A percentile compares a stretch with the other conserved stretches of the same genome.
Evolutionary conservation across 2,329 filamentous ascomycete species (phyloP).

Genomic region (Cytospora piceicola): DNA sequence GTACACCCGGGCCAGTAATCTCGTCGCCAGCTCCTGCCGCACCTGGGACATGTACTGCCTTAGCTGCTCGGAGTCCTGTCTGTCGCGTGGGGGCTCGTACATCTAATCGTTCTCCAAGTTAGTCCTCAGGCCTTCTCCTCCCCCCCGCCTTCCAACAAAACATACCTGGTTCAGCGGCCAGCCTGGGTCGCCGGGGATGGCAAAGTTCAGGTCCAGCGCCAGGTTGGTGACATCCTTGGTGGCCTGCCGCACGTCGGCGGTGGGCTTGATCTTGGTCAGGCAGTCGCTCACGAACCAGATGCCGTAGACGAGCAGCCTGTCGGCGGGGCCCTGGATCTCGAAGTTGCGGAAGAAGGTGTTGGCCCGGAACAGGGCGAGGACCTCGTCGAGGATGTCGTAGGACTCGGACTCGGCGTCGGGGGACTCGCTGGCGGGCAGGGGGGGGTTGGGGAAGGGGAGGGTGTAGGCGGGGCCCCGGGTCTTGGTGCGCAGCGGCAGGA

Average conservation of each 20-base stretch:
- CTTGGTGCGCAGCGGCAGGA: conserved; percentile 91
- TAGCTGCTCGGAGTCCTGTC: conserved; percentile 86
- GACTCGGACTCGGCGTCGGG: conserved; percentile 86
- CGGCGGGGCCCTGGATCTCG: conserved; percentile 94
- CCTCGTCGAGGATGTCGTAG: conserved; percentile 96
- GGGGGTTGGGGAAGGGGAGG: conserved; percentile 63
- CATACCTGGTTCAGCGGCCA: conserved; percentile 88
- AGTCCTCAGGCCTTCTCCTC: background rate
- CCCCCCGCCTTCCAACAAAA: conserved; percentile 7
- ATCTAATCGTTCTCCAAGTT: conserved; percentile 54
- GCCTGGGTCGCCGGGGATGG: conserved; percentile 88
- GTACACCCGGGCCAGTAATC: conserved; percentile 86
- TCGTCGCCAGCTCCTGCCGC: conserved; percentile 83
- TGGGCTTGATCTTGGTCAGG: conserved; percentile 81
- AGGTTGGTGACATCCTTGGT: conserved; percentile 83
- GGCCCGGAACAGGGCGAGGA: conserved; percentile 88
- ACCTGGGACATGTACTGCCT: conserved; percentile 91
- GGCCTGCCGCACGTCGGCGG: conserved; percentile 62
- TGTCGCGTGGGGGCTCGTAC: conserved; percentile 84
- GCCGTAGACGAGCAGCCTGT: conserved; percentile 91
- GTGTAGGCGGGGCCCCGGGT: conserved; percentile 94
- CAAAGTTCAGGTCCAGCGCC: conserved; percentile 91
- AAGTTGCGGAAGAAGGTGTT: conserved; percentile 99
- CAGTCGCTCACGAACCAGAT: conserved; percentile 95
- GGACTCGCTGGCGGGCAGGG: conserved; percentile 63